Percentiles rank a stretch among this genome's conserved stretches.
Evolutionary conservation across 2,329 filamentous ascomycete species (phyloP).

Genomic region (Curvularia lunata): DNA sequence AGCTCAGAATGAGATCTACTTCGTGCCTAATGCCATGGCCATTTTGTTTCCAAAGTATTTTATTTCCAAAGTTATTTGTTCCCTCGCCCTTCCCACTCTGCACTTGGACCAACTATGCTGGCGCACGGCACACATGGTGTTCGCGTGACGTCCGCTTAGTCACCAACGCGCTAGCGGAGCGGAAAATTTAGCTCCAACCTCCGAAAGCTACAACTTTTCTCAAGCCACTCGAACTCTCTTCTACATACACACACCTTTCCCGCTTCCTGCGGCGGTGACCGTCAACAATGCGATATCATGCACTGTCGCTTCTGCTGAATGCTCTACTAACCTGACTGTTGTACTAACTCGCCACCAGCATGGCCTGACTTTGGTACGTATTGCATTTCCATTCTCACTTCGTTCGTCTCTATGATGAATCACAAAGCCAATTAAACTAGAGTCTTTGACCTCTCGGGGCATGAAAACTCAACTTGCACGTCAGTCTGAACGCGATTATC

Average conservation of each 20-base stretch:
- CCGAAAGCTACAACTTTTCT: slow-evolving; percentile 25
- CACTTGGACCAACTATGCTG: background rate
- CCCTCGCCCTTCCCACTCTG: background rate
- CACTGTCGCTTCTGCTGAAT: background rate
- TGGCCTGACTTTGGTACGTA: slow-evolving; percentile 22
- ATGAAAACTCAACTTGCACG: slow-evolving; percentile 54
- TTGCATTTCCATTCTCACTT: slow-evolving; percentile 5
- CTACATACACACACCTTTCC: slow-evolving; percentile 16
- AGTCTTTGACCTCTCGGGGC: slow-evolving; percentile 54
- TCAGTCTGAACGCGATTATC: slow-evolving; percentile 50
- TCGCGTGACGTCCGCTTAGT: slow-evolving; percentile 15
- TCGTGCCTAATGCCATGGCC: background rate
- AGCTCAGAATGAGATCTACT: slow-evolving; percentile 9
- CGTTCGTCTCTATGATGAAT: slow-evolving; percentile 47
- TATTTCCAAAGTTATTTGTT: background rate
- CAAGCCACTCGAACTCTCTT: slow-evolving; percentile 13
- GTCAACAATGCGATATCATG: slow-evolving; percentile 6
- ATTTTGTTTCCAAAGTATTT: too few relatives aligned
- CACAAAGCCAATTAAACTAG: slow-evolving; percentile 54
- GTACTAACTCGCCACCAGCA: slow-evolving; percentile 4
- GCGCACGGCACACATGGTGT: background rate
- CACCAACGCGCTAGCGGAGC: slow-evolving; percentile 22
- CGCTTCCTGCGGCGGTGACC: slow-evolving; percentile 10
- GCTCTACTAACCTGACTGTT: slow-evolving; percentile 1
- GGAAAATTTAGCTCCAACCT: slow-evolving; percentile 30